These are phyloP conservation scores for Botryotinia convoluta DNA, from an alignment of 2,329 filamentous ascomycete genomes.

Conservation along the genomic window DNA sequence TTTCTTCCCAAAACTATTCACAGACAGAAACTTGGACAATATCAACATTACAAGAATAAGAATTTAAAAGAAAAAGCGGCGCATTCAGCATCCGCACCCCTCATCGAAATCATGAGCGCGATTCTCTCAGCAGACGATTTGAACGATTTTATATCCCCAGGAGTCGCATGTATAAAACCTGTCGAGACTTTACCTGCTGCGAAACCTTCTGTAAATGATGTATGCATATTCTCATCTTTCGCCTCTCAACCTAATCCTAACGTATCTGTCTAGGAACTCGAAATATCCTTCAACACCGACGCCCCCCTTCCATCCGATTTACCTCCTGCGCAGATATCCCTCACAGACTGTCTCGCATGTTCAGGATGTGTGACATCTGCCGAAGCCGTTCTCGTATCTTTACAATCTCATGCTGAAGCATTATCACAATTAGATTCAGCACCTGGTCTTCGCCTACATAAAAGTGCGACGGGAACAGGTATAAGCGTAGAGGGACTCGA, in stretches of 20 bases:
- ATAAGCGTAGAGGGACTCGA: constrained; percentile 52
- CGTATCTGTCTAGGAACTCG: constrained; percentile 48
- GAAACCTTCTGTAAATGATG: constrained; percentile 48
- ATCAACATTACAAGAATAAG: background rate
- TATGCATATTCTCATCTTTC: constrained; percentile 34
- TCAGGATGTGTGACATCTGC: constrained; percentile 97
- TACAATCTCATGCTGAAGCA: constrained; percentile 93
- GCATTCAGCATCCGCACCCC: constrained; percentile 26
- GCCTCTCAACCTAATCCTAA: background rate
- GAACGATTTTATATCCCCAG: constrained; percentile 98
- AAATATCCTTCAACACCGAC: constrained; percentile 92
- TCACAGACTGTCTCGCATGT: constrained; percentile 96
- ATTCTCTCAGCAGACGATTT: constrained; percentile 96
- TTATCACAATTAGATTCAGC: constrained; percentile 73
- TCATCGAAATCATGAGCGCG: constrained; percentile 72
- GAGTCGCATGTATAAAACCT: constrained; percentile 97
- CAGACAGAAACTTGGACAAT: background rate
- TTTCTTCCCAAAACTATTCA: background rate
- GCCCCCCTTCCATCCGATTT: constrained; percentile 52
- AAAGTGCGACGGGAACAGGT: constrained; percentile 35
- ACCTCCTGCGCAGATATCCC: constrained; percentile 83
- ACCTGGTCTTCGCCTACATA: constrained; percentile 42
- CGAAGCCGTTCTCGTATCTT: constrained; percentile 90
- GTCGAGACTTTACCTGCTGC: constrained; percentile 78
- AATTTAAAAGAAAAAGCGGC: constrained; percentile 21